Base-by-base conservation (phyloP, 495 filamentous ascomycete genomes). In the Terfezia claveryi region DNA sequence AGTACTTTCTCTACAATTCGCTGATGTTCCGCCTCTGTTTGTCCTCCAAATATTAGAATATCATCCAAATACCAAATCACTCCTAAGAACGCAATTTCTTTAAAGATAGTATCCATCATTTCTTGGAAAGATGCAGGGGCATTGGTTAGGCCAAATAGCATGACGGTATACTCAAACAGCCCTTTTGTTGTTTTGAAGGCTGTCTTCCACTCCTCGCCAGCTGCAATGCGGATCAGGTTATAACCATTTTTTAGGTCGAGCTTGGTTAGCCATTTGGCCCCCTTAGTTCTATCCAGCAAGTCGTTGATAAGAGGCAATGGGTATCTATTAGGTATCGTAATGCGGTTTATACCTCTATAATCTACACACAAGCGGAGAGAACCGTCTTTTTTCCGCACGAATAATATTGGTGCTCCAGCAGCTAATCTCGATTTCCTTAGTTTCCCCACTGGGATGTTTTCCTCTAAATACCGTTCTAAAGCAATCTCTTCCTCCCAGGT, bases 221-320 rank as follows among this genome's bases (percentile, higher is more conserved):
- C 38, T 10, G 53, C 23, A 0, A 73, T 68, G 0, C 65, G 38
- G 0, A 76, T 62, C 1, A 59, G 50, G 50, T 76, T 59, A 51
- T 70, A 75, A 0, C 63, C 68, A 36, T 66, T 49, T 2, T 61
- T 57, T 10, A 75, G 64, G 58, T 73, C 62, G 1, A 73, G 23
- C 54, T 70, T 71, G 0, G 59, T 71, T 38, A 68, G 44, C 54
- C 56, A 36, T 53, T 65, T n/a, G 54, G 56, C 41, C 36, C 49
- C 11, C 0, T 17, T 23, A 0, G 72, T 27, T 0, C 53, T 20
- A 11, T 62, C 46, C 3, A 71, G 44, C 4, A 62, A 56, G 53
- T 73, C 63, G 3, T 67, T 36, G 9, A 69, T 70, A 10, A 71
- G 38, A 0, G 64, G 67, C 0, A 72, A 51, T 0, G 65, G 64